A percentile compares a stretch with the other conserved stretches of the same genome.
phyloP scores from a whole-genome alignment of 148 eudicot species.

The Amaranthus palmeri region DNA sequence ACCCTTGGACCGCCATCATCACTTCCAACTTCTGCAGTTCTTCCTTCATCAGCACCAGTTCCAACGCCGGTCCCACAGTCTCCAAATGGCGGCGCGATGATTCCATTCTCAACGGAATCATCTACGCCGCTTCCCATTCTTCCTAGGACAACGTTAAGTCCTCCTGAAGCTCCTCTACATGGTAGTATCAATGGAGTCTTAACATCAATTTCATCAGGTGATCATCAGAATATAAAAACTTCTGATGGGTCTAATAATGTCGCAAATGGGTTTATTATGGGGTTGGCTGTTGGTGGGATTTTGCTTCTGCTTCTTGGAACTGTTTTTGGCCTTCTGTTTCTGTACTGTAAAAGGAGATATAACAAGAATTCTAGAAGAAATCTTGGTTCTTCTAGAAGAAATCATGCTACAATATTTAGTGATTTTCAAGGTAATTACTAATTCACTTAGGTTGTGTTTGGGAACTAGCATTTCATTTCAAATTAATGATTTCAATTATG shows the following conservation, averaged over 20 bases:
- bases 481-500: no score
- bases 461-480: no score
- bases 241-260: slow-evolving; percentile 18
- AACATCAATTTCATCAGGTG: slow-evolving; percentile 11
- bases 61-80: slow-evolving; percentile 28
- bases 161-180: slow-evolving; percentile 22
- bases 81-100: slow-evolving; percentile 29
- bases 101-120: slow-evolving; percentile 17
- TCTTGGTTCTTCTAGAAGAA: slow-evolving; percentile 9
- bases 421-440: slow-evolving; percentile 26
- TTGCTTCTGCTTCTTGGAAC: slow-evolving; percentile 27
- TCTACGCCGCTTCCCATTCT: slow-evolving; percentile 18
- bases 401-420: slow-evolving; percentile 17
- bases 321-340: slow-evolving; percentile 21
- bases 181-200: slow-evolving; percentile 14
- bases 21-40: slow-evolving; percentile 23
- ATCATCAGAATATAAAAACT: slow-evolving; percentile 29
- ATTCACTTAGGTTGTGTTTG: no score
- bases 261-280: slow-evolving; percentile 27
- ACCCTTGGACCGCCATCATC: slow-evolving; percentile 11
- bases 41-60: slow-evolving; percentile 22
- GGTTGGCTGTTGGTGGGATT: slow-evolving; percentile 34
- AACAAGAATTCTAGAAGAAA: slow-evolving; percentile 21
- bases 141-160: slow-evolving; percentile 12
- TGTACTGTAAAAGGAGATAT: slow-evolving; percentile 26